Percentiles rank a stretch among this genome's conserved stretches.
Evolutionary conservation across 768 basidiomycete species (phyloP).

Genomic region (Roridomyces roridus): DNA sequence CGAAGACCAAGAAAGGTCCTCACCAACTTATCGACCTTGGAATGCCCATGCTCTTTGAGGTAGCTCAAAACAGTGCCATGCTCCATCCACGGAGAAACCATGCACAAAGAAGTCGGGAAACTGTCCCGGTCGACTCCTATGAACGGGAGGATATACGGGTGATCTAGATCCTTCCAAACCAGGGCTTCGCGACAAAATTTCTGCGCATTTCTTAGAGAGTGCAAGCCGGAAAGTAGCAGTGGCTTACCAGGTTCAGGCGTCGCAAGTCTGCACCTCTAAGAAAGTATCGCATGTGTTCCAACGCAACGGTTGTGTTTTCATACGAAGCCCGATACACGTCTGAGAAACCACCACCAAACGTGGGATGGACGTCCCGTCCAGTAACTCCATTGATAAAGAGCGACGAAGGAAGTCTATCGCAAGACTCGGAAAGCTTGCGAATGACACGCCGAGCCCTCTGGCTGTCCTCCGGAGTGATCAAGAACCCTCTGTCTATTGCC

Average conservation of each 20-base stretch:
- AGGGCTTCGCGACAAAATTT: background rate
- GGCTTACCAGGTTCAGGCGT: background rate
- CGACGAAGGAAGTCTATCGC: background rate
- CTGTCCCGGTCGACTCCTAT: background rate
- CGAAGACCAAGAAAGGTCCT: no score
- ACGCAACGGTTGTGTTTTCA: background rate
- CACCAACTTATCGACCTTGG: background rate
- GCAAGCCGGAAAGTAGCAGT: no score
- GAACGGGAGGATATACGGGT: constrained; percentile 6
- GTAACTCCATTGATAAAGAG: constrained; percentile 1
- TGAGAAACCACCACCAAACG: background rate
- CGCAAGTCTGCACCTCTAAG: background rate
- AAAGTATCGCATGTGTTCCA: background rate
- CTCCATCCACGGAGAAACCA: constrained; percentile 13
- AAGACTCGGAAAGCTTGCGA: background rate
- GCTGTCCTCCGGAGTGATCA: background rate
- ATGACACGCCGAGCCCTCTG: background rate
- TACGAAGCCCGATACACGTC: background rate
- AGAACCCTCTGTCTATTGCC: background rate
- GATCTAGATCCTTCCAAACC: constrained; percentile 2
- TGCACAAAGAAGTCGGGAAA: background rate
- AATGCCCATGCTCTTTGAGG: constrained; percentile 16
- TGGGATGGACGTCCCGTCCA: background rate
- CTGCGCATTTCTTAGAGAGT: background rate
- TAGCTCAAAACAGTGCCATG: background rate